A percentile compares a stretch with the other conserved stretches of the same genome.
phyloP scores from a whole-genome alignment of 306 rosid species.

The Cicer bijugum region DNA sequence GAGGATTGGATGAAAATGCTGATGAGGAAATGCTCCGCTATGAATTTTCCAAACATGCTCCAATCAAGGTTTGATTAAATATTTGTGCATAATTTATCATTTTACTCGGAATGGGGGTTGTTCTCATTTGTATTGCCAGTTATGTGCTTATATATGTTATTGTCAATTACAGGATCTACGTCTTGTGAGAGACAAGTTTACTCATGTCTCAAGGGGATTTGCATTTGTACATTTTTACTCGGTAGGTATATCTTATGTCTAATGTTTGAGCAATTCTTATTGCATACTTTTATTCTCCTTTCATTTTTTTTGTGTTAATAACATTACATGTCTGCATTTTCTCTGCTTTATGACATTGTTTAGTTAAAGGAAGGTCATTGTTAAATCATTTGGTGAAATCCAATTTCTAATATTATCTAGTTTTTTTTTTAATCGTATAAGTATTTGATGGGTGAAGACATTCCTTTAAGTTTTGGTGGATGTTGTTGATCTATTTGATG shows the following conservation, averaged over 20 bases:
- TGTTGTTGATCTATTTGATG: constrained; percentile 26
- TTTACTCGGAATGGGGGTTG: neutral
- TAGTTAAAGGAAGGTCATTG: neutral
- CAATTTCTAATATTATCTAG: constrained; percentile 6
- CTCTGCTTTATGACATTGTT: neutral
- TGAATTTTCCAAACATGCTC: constrained; percentile 97
- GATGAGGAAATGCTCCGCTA: constrained; percentile 99
- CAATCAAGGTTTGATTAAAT: constrained; percentile 72
- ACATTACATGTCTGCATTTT: constrained; percentile 14
- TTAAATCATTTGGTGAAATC: constrained; percentile 18
- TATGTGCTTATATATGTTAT: constrained; percentile 39
- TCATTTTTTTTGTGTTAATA: neutral
- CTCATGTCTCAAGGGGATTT: constrained; percentile 97
- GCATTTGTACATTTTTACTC: constrained; percentile 97
- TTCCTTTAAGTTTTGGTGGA: constrained; percentile 17
- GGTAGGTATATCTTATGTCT: constrained; percentile 56
- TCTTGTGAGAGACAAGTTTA: constrained; percentile 94
- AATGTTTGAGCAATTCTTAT: constrained; percentile 33
- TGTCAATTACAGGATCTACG: constrained; percentile 86
- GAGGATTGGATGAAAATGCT: constrained; percentile 99
- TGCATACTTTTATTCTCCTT: constrained; percentile 20
- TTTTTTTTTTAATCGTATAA: constrained; percentile 4
- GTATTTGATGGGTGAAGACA: constrained; percentile 16
- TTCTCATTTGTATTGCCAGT: constrained; percentile 36
- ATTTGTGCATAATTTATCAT: constrained; percentile 10